These are phyloP conservation scores for Vaccinium macrocarpon DNA, from an alignment of 148 eudicot species.

Conservation along the genomic window DNA sequence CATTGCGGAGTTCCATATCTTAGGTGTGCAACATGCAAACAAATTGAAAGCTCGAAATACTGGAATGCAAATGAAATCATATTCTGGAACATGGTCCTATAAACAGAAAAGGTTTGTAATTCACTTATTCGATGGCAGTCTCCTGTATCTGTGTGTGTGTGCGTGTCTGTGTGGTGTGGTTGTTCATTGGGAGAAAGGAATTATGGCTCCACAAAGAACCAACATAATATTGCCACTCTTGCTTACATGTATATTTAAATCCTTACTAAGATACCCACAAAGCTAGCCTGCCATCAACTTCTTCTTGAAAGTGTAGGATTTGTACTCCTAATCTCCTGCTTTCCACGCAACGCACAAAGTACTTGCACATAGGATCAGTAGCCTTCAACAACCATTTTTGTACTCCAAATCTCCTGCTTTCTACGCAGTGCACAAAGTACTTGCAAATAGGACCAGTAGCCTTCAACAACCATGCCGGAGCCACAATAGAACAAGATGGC, in stretches of 20 bases:
- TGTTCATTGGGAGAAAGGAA: neutral
- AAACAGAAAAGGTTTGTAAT: neutral
- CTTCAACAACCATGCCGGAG: neutral
- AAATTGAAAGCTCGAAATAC: neutral
- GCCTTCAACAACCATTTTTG: neutral
- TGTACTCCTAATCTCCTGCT: neutral
- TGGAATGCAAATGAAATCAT: neutral
- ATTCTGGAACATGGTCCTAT: neutral
- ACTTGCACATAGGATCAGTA: neutral
- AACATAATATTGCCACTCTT: neutral
- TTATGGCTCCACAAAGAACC: neutral
- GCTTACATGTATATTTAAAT: neutral
- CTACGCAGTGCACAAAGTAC: neutral
- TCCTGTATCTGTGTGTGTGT: neutral
- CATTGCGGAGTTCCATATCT: neutral
- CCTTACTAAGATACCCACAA: neutral
- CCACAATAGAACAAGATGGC: neutral
- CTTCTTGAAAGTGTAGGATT: neutral
- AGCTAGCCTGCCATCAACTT: neutral
- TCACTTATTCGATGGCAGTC: neutral
- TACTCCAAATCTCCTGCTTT: neutral
- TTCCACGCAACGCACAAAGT: neutral
- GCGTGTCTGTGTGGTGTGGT: too few relatives aligned
- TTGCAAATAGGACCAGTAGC: neutral
- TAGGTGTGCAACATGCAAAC: neutral